Conservation (phyloP, 2,329 filamentous ascomycete species). For the Talaromyces marneffei region DNA sequence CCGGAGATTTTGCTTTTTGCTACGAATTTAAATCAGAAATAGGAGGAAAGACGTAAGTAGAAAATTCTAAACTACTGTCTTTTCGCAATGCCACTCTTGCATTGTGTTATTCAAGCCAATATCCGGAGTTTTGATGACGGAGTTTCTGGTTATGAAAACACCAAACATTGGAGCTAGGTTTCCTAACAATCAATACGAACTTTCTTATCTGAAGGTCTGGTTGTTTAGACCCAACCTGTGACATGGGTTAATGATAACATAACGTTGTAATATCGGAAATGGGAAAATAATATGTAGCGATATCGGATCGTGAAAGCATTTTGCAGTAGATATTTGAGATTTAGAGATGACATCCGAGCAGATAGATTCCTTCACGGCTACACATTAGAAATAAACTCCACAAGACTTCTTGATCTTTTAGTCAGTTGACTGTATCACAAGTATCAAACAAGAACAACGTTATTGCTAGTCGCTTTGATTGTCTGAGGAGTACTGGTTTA, state of each 20-base stretch:
- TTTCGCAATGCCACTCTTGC: neutral
- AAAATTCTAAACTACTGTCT: neutral
- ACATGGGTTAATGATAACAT: neutral
- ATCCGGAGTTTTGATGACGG: conserved; percentile 4
- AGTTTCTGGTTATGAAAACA: neutral
- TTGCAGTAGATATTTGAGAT: neutral
- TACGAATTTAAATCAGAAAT: too few species aligned
- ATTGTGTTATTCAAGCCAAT: neutral
- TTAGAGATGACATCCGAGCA: neutral
- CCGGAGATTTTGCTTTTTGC: neutral
- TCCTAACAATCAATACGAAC: neutral
- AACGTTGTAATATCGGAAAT: neutral
- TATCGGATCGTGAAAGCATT: neutral
- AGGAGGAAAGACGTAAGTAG: neutral
- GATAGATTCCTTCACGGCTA: neutral
- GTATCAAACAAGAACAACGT: neutral
- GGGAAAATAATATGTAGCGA: neutral
- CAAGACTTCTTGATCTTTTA: too few species aligned
- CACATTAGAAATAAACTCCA: neutral
- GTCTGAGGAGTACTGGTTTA: neutral
- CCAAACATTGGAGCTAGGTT: neutral
- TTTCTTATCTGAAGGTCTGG: neutral
- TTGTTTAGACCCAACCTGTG: neutral
- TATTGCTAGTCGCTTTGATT: neutral
- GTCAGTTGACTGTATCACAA: neutral